Evolutionary conservation across 257 asterid genomes (phyloP), one percentile per base, ranked within the genome.

Genomic region (Solanum chiquidenum): DNA sequence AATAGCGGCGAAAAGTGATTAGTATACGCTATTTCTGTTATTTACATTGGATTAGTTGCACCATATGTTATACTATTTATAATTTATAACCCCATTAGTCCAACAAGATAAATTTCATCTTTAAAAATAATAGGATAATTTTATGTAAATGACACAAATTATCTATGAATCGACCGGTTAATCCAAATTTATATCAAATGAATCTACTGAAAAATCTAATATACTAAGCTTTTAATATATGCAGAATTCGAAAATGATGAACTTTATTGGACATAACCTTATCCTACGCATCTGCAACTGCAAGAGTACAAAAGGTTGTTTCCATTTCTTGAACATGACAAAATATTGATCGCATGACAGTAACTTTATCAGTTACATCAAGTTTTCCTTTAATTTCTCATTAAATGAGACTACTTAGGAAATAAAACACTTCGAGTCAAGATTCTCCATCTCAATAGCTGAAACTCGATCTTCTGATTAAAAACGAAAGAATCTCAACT

Each of bases 401-500:
- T 31, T 71, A 31, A 9, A 71, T 71, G n/a, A 14, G 1, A 5
- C 7, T 0, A 12, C 42, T 33, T 0, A 71, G 25, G 14, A 1
- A 72, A 72, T 33, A 73, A 9, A 73, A 73, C 0, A 2, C 29
- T 73, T 9, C 1, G 4, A 18, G 16, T 73, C 80, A 3, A 18
- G 2, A 34, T 34, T 35, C 1, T 73, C 9, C 4, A 10, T 73
- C 29, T 18, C 0, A 18, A 73, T 73, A 73, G 5, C 10, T 73
- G 0, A 34, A 20, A 34, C 9, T 20, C 80, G 0, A 6, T 0
- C 0, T 35, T 73, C 0, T 11, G 7, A 23, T 23, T 35, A 38
- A 75, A 38, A 74, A 0, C 0, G 18, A 74, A 35, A 0, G 0
- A 1, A 14, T 34, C 1, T 21, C 3, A 9, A 37, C 0, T 4